Percentiles rank a stretch among this genome's conserved stretches.
Evolutionary conservation across 2,329 filamentous ascomycete genomes (phyloP).

Genomic region (Teratosphaeria zuluensis): DNA sequence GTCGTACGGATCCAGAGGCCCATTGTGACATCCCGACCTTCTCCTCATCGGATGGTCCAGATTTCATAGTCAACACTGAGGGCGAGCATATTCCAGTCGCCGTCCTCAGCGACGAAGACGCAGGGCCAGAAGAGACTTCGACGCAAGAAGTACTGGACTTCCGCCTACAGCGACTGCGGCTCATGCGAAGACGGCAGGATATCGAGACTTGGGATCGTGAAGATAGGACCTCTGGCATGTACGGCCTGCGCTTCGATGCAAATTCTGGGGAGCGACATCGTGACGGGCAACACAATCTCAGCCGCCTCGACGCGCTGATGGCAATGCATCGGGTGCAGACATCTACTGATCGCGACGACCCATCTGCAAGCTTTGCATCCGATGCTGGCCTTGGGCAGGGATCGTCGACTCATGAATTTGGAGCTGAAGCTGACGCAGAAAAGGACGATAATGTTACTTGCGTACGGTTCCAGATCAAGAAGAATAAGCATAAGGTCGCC

Average conservation of each 20-base stretch:
- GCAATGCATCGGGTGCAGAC: conserved; percentile 16
- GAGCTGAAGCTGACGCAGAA: conserved; percentile 7
- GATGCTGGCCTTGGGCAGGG: not conserved
- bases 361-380: not conserved
- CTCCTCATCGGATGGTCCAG: conserved; percentile 7
- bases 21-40: conserved; percentile 18
- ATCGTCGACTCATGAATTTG: not conserved
- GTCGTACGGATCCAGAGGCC: conserved; percentile 12
- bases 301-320: conserved; percentile 18
- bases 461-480: conserved; percentile 74
- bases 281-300: conserved; percentile 7
- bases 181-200: conserved; percentile 18
- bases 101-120: conserved; percentile 21
- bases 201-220: conserved; percentile 17
- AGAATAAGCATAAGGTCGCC: conserved; percentile 73
- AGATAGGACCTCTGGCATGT: conserved; percentile 4
- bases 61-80: conserved; percentile 8
- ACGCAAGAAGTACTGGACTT: conserved; percentile 25
- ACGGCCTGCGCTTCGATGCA: conserved; percentile 6
- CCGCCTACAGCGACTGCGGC: conserved; percentile 18
- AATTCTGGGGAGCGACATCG: conserved; percentile 11
- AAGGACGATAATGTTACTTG: conserved; percentile 35
- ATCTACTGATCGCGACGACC: conserved; percentile 6
- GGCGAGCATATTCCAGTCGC: conserved; percentile 15
- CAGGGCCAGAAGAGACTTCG: conserved; percentile 22